A percentile compares a stretch with the other conserved stretches of the same genome.
phyloP scores from a whole-genome alignment of 768 basidiomycete species.

The Termitomyces heimii region DNA sequence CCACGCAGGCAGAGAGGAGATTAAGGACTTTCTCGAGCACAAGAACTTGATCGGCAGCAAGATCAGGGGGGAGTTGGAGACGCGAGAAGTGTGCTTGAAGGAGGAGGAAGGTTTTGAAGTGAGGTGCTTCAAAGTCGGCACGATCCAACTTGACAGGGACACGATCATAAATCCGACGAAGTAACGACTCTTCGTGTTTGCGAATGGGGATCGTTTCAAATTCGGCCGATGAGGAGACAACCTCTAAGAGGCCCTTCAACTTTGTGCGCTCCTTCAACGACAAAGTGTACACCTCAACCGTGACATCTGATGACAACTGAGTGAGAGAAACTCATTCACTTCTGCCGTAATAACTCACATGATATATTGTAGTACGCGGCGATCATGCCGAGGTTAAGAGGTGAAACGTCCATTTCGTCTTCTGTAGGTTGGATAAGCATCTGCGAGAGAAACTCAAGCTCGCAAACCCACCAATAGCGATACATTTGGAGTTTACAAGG shows the following conservation, averaged over 20 bases:
- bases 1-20: slow-evolving; percentile 89
- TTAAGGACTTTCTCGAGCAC: slow-evolving; percentile 91
- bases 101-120: slow-evolving; percentile 97
- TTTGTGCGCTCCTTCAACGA: slow-evolving; percentile 96
- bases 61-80: slow-evolving; percentile 85
- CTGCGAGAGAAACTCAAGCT: neutral
- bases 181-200: slow-evolving; percentile 81
- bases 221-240: slow-evolving; percentile 94
- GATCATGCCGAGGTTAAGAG: slow-evolving; percentile 97
- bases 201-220: slow-evolving; percentile 95
- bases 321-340: neutral
- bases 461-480: slow-evolving; percentile 64
- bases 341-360: slow-evolving; percentile 38
- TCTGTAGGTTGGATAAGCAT: slow-evolving; percentile 31
- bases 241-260: slow-evolving; percentile 93
- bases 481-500: slow-evolving; percentile 92
- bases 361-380: slow-evolving; percentile 95
- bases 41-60: slow-evolving; percentile 84
- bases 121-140: slow-evolving; percentile 85
- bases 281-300: slow-evolving; percentile 93
- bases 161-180: slow-evolving; percentile 91
- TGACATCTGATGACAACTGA: slow-evolving; percentile 58
- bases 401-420: slow-evolving; percentile 90
- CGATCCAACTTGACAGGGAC: slow-evolving; percentile 90
- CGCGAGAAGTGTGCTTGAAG: slow-evolving; percentile 97